Percentiles rank a stretch among this genome's conserved stretches.
phyloP scores from a whole-genome alignment of 371 early-diverging fungal genomes.

The Saksenaea oblongispora region DNA sequence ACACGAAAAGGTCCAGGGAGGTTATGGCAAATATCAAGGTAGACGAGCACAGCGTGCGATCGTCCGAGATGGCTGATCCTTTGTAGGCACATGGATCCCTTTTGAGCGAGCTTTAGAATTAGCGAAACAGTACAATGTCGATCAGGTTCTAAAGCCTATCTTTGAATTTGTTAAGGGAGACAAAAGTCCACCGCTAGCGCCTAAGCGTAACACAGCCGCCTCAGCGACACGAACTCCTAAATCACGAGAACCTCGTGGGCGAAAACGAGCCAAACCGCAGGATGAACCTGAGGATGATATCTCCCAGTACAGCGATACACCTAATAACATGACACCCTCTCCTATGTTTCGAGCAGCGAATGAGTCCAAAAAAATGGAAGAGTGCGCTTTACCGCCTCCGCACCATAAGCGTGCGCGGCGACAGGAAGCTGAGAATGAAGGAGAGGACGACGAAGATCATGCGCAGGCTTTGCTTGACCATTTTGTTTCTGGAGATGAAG shows the following conservation, averaged over 20 bases:
- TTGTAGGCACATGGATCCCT: slow-evolving; percentile 70
- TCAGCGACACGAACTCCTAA: slow-evolving; percentile 9
- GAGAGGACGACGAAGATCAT: slow-evolving; percentile 23
- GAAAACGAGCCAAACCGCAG: background rate
- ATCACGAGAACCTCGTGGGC: background rate
- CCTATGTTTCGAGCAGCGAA: background rate
- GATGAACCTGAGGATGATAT: slow-evolving; percentile 3
- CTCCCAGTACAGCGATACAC: background rate
- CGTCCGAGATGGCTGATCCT: background rate
- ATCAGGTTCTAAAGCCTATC: slow-evolving; percentile 32
- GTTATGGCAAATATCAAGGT: slow-evolving; percentile 95
- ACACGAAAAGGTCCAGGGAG: slow-evolving; percentile 93
- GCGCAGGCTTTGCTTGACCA: slow-evolving; percentile 47
- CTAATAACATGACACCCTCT: background rate
- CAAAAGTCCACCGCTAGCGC: slow-evolving; percentile 46
- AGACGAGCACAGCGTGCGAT: slow-evolving; percentile 36
- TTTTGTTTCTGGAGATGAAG: slow-evolving; percentile 52
- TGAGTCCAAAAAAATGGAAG: background rate
- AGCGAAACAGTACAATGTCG: slow-evolving; percentile 49
- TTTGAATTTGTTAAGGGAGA: slow-evolving; percentile 39
- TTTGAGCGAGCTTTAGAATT: slow-evolving; percentile 74
- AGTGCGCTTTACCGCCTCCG: background rate
- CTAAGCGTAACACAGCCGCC: slow-evolving; percentile 36
- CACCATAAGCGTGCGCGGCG: background rate
- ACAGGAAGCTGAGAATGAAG: slow-evolving; percentile 17